Evolutionary conservation across 768 basidiomycete species (phyloP), one percentile per base, ranked within the genome.

Genomic region (Hericium erinaceus): DNA sequence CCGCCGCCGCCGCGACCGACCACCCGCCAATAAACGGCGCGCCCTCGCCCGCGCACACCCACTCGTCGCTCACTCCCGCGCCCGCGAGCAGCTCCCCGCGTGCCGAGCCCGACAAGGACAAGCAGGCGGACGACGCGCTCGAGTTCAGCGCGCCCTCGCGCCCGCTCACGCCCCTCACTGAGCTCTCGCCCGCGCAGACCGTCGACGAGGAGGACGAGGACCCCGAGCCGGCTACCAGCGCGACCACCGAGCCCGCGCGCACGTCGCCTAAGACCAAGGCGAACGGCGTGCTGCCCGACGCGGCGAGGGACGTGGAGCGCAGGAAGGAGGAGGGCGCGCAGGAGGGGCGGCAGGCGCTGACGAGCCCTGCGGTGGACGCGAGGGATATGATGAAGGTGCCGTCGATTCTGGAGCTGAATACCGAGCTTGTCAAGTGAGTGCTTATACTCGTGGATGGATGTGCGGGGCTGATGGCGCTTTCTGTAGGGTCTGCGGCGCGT

Each of bases 101-200:
- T 15, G 18, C 39, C 39, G 40, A 40, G 40, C 39, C 59, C 33
- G 49, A 46, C 7, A 52, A 58, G 16, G 59, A 64, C 57, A 41
- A 41, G 18, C 18, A 20, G 48, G 64, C 55, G 37, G 57, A 54
- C 22, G 56, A 63, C 40, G 58, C 59, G 20, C 22, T 39, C 28
- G 60, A 60, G 28, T 65, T 64, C 39, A 52, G 69, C 60, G 52
- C 61, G 18, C 59, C 69, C 13, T 86, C 84, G 56, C 74, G 82
- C 33, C 76, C 76, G 58, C 84, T 84, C 20, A 88, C 87, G 0
- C 88, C 88, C 3, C 80, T 91, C 66, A 89, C 84, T 62, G 87
- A 89, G 60, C 80, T 89, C 24, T 87, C 87, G 8, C 83, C 85
- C 1, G 77, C 84, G 0, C 81, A 84, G 41, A 81, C 82, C 64